Base-by-base conservation (phyloP, 148 eudicot genomes). In the Fagopyrum tataricum region DNA sequence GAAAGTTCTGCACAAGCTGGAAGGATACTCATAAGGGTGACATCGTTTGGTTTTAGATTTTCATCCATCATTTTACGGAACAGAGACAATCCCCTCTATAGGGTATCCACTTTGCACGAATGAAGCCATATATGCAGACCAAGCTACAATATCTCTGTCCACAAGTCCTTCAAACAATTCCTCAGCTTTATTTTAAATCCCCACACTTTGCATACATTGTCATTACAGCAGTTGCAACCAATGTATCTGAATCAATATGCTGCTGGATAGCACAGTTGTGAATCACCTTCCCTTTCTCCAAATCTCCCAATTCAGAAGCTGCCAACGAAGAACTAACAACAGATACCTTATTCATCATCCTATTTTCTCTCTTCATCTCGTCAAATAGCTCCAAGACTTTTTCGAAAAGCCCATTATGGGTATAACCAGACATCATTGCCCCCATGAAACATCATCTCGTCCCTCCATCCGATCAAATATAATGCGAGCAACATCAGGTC, bases 161-260 rank as follows among this genome's bases (percentile, higher is more conserved):
- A 73, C 67, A 44, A 90, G 83, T 72, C 76, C 80, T 41, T 73
- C 69, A 81, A 90, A 90, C 68, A 90, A 73, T 26, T 75, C 20
- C 47, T 83, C 75, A 64, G 88, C 90, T 70, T 71, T 86, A 44
- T 76, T 79, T 79, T 6, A 78, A 24, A 42, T 87, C 88, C 75
- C 91, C 90, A 62, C 89, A 90, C 73, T 82, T 90, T 26, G 87
- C 81, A 82, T 87, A 90, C 95, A 90, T 87, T 6, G 88, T 90
- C 83, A 87, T 83, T 44, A 90, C 77, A 72, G 90, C 72, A 80
- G 96, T 90, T 74, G 87, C 85, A 76, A 90, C 86, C 73, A 76
- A 67, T 59, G 72, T 49, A 79, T 87, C 87, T 12, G 85, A 79
- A 75, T 80, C 90, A 52, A 87, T 76, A 68, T 56, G 44, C 6